phyloP scores from a whole-genome alignment of 2,329 filamentous ascomycete species.

The Fusarium tupiense region DNA sequence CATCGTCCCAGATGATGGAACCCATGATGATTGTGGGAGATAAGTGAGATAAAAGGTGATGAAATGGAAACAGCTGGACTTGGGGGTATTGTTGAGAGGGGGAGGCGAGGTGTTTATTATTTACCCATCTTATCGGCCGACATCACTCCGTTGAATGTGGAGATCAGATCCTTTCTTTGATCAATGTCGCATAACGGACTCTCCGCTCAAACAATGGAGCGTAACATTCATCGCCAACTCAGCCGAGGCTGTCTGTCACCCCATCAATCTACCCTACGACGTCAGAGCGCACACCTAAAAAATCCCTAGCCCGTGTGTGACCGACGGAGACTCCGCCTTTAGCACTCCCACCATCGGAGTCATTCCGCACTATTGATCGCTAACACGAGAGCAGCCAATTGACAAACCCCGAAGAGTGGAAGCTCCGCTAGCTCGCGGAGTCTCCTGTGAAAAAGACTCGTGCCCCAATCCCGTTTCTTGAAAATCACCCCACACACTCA shows the following conservation, averaged over 20 bases:
- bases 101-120: slow-evolving; percentile 13
- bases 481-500: slow-evolving; percentile 25
- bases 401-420: not conserved
- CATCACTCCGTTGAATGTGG: slow-evolving; percentile 1
- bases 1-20: slow-evolving; percentile 45
- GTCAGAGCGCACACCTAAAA: not conserved
- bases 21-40: slow-evolving; percentile 42
- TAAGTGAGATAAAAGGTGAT: rapidly evolving
- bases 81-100: not conserved
- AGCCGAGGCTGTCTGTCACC: not conserved
- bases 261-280: not conserved
- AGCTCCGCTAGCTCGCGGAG: slow-evolving; percentile 8
- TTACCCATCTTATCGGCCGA: not conserved
- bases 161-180: not conserved
- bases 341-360: not conserved
- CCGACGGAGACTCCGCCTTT: slow-evolving; percentile 19
- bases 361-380: not conserved
- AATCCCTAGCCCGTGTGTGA: not conserved
- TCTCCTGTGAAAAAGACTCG: slow-evolving; percentile 6
- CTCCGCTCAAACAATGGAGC: not conserved
- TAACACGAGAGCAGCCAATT: not conserved
- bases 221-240: not conserved
- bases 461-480: slow-evolving; percentile 17
- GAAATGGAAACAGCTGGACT: not conserved
- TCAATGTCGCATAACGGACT: not conserved